phyloP scores from a whole-genome alignment of 495 filamentous ascomycete species.

The Cryomyces antarcticus region DNA sequence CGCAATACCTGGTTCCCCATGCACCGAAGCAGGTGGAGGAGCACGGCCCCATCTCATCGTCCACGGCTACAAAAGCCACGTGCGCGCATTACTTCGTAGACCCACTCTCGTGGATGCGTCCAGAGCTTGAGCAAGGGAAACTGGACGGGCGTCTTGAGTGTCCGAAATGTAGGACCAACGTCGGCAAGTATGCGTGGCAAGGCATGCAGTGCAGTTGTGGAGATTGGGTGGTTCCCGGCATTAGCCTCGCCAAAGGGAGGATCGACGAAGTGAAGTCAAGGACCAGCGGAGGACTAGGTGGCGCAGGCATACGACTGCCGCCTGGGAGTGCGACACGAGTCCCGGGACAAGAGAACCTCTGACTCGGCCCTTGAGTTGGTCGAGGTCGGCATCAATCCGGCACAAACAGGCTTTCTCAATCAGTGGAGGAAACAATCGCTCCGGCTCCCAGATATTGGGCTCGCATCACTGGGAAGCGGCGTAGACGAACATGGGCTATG shows the following conservation, averaged over 20 bases:
- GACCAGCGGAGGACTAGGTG: background rate
- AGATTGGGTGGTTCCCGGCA: conserved; percentile 78
- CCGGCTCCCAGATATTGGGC: no score
- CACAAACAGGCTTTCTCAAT: no score
- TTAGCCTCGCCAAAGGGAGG: conserved; percentile 59
- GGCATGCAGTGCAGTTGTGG: conserved; percentile 84
- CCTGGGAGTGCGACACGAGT: background rate
- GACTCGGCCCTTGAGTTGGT: no score
- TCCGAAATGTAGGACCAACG: conserved; percentile 59
- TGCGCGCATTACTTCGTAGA: conserved; percentile 83
- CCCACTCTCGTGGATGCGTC: conserved; percentile 82
- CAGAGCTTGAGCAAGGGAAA: conserved; percentile 52
- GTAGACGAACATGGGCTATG: no score
- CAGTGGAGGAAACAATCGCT: no score
- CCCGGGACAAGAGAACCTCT: no score
- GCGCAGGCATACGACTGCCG: conserved; percentile 11
- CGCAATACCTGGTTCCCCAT: conserved; percentile 39
- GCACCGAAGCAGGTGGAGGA: background rate
- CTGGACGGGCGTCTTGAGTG: conserved; percentile 70
- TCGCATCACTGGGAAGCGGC: no score
- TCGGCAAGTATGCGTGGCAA: conserved; percentile 91
- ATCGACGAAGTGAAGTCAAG: conserved; percentile 44
- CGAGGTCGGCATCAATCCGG: no score
- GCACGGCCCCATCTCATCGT: background rate
- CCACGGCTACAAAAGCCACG: background rate